Conservation (phyloP, 441 rosid genomes). For the Populus hybrid region DNA sequence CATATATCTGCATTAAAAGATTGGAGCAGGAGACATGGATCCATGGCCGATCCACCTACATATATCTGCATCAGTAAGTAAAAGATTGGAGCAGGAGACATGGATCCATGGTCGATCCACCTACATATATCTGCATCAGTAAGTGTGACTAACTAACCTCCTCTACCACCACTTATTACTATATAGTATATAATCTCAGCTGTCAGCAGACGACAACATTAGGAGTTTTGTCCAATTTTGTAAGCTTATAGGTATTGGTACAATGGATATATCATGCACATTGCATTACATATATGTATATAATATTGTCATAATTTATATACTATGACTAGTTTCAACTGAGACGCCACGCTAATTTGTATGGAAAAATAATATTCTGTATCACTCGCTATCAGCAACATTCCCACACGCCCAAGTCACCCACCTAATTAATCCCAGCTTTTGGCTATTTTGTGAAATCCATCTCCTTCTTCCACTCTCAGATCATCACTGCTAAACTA, state of each 20-base stretch:
- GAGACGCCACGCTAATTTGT: constrained; percentile 20
- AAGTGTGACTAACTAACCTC: neutral
- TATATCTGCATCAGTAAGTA: neutral
- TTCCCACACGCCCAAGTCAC: constrained; percentile 14
- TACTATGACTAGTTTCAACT: neutral
- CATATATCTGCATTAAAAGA: neutral
- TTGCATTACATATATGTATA: neutral
- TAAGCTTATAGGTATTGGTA: neutral
- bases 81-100: too few species aligned
- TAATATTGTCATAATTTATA: neutral
- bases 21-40: neutral
- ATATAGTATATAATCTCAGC: neutral
- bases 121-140: neutral
- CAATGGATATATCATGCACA: constrained; percentile 2
- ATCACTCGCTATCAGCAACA: constrained; percentile 3
- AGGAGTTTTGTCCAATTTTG: neutral
- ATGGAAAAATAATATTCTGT: neutral
- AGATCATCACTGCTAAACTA: too few species aligned
- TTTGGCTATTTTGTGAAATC: neutral
- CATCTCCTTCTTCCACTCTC: neutral
- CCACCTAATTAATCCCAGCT: neutral
- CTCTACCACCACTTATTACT: neutral
- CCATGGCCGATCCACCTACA: neutral
- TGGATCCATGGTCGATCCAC: neutral
- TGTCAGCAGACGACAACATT: neutral